A percentile compares a stretch with the other conserved stretches of the same genome.
These are phyloP conservation scores for Ceriops decandra DNA, from an alignment of 345 rosid genomes.

Conservation along the genomic window DNA sequence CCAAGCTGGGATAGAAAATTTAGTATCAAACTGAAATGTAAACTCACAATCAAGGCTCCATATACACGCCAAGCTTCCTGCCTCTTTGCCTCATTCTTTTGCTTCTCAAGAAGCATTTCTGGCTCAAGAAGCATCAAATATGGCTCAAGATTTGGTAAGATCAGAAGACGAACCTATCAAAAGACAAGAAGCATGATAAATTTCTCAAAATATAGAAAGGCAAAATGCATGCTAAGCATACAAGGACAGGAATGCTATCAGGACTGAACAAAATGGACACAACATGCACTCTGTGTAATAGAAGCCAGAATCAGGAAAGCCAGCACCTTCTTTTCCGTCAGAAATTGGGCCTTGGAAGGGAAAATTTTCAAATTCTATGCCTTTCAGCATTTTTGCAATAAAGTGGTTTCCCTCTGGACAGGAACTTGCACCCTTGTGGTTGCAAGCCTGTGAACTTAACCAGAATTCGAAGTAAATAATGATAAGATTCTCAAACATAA, in stretches of 20 bases:
- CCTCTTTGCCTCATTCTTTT: constrained; percentile 58
- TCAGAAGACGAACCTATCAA: constrained; percentile 67
- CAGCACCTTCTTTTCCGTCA: too few species aligned
- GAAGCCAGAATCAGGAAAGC: too few species aligned
- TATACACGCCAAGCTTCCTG: constrained; percentile 77
- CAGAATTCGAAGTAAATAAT: too few species aligned
- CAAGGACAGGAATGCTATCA: not conserved
- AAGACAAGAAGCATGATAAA: constrained; percentile 15
- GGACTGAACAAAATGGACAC: too few species aligned
- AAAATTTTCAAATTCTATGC: too few species aligned
- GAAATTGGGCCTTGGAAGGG: too few species aligned
- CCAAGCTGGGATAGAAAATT: not conserved
- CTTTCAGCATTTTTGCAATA: too few species aligned
- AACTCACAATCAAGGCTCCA: constrained; percentile 70
- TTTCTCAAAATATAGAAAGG: constrained; percentile 8
- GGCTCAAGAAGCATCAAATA: constrained; percentile 68
- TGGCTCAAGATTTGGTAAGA: constrained; percentile 73
- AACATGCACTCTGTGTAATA: too few species aligned
- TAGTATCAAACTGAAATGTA: constrained; percentile 9
- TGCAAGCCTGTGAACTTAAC: too few species aligned
- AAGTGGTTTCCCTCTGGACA: too few species aligned
- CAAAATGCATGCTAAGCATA: not conserved
- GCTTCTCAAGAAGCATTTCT: constrained; percentile 65
- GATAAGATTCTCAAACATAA: too few species aligned
- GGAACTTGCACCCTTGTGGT: too few species aligned